These are phyloP conservation scores for Clarireedia monteithiana DNA, from an alignment of 2,329 filamentous ascomycete genomes.

Conservation along the genomic window DNA sequence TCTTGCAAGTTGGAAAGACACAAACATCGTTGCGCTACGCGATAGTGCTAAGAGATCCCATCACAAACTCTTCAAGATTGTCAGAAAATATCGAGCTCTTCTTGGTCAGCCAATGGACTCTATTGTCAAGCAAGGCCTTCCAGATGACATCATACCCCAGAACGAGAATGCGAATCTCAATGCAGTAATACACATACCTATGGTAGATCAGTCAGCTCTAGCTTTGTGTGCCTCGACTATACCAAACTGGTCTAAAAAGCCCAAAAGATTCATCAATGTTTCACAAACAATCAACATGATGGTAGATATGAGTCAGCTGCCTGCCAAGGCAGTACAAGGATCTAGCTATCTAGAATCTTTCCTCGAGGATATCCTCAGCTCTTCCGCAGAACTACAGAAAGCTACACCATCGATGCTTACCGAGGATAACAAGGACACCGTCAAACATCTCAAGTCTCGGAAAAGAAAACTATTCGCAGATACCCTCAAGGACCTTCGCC, in stretches of 20 bases:
- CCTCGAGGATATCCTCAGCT: constrained; percentile 57
- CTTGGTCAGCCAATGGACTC: constrained; percentile 68
- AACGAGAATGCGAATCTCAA: not conserved
- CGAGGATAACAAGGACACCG: constrained; percentile 74
- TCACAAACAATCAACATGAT: constrained; percentile 67
- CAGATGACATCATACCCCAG: constrained; percentile 32
- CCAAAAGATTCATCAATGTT: constrained; percentile 64
- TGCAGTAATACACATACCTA: constrained; percentile 11
- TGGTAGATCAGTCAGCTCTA: constrained; percentile 24
- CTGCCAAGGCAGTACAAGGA: constrained; percentile 45
- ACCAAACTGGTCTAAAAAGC: constrained; percentile 35
- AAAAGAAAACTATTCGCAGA: constrained; percentile 90
- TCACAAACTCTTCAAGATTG: constrained; percentile 81
- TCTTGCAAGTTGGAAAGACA: constrained; percentile 95
- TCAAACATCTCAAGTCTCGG: constrained; percentile 84
- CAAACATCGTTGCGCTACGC: constrained; percentile 80
- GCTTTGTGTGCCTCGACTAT: constrained; percentile 24
- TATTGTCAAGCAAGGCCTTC: constrained; percentile 52
- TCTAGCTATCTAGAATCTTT: constrained; percentile 58
- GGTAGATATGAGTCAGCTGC: constrained; percentile 50
- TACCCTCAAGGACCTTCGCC: constrained; percentile 70
- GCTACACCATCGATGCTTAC: constrained; percentile 75
- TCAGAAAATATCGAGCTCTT: constrained; percentile 79
- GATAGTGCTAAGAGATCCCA: constrained; percentile 90
- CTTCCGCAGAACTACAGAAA: constrained; percentile 67